These are phyloP conservation scores for Botrytis galanthina DNA, from an alignment of 2,329 filamentous ascomycete genomes.

Conservation along the genomic window DNA sequence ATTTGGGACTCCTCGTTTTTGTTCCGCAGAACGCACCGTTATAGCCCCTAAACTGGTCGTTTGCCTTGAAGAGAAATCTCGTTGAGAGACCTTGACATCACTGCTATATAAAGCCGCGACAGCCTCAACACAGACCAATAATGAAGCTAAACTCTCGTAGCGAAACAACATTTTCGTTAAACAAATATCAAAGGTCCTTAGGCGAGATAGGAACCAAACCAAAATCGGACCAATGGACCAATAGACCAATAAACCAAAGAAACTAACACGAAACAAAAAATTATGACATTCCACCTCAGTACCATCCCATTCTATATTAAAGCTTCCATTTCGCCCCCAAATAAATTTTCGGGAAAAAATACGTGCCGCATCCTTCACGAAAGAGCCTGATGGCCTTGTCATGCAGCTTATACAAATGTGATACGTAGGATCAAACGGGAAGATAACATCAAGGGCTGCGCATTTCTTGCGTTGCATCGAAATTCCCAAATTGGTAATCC, in stretches of 20 bases:
- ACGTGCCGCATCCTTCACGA: not conserved
- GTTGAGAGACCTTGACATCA: not conserved
- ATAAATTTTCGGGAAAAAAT: not conserved
- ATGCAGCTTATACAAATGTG: not conserved
- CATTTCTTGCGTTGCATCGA: not conserved
- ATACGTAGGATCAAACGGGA: not conserved
- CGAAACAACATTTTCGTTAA: not conserved
- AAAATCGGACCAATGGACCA: too few species aligned
- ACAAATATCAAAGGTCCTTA: not conserved
- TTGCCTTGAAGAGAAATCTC: not conserved
- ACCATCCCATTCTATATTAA: not conserved
- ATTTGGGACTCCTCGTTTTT: not conserved
- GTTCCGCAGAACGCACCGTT: conserved; percentile 10
- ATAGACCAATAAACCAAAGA: not conserved
- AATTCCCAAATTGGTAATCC: not conserved
- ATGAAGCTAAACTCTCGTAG: not conserved
- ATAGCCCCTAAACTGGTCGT: conserved; percentile 11
- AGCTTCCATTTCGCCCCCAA: not conserved
- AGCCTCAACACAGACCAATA: not conserved
- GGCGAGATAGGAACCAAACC: not conserved
- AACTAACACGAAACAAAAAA: not conserved
- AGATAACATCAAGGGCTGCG: not conserved
- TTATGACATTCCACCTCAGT: not conserved
- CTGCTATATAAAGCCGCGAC: not conserved
- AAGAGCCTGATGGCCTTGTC: not conserved